These are phyloP conservation scores for Skeletonema grethae DNA, from an alignment of 108 stramenopile genomes.

Conservation along the genomic window DNA sequence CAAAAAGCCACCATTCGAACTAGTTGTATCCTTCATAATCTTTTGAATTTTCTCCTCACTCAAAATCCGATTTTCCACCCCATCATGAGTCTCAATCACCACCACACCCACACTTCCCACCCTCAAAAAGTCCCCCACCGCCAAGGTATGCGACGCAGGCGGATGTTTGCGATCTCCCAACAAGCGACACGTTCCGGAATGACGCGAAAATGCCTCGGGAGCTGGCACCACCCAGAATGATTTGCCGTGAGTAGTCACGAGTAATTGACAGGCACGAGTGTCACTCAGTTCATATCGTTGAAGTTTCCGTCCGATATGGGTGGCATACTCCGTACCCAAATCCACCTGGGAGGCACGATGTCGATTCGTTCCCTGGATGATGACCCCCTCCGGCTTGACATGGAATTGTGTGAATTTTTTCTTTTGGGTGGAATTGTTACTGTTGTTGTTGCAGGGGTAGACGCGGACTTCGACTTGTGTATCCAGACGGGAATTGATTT, in stretches of 20 bases:
- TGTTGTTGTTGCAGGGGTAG: conserved; percentile 87
- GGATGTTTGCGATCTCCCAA: conserved; percentile 93
- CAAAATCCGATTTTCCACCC: conserved; percentile 75
- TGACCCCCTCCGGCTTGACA: conserved; percentile 87
- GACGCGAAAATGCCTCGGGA: conserved; percentile 95
- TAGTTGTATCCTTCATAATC: conserved; percentile 91
- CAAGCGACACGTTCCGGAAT: conserved; percentile 94
- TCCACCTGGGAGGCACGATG: conserved; percentile 64
- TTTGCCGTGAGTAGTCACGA: conserved; percentile 86
- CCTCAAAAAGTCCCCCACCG: conserved; percentile 93
- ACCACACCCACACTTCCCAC: conserved; percentile 96
- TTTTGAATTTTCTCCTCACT: conserved; percentile 89
- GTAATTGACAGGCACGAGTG: conserved; percentile 87
- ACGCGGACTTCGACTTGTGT: conserved; percentile 88
- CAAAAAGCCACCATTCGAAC: conserved; percentile 70
- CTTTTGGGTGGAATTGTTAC: conserved; percentile 56
- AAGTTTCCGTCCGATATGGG: conserved; percentile 78
- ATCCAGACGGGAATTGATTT: conserved; percentile 81
- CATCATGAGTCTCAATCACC: conserved; percentile 94
- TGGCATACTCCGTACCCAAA: conserved; percentile 75
- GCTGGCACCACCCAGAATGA: conserved; percentile 94
- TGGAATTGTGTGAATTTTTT: conserved; percentile 83
- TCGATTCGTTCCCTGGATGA: conserved; percentile 84
- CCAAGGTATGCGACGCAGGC: conserved; percentile 71
- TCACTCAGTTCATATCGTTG: conserved; percentile 86